Percentiles rank a stretch among this genome's conserved stretches.
These are phyloP conservation scores for Leersia perrieri DNA, from an alignment of 176 grass and related monocot species.

Conservation along the genomic window DNA sequence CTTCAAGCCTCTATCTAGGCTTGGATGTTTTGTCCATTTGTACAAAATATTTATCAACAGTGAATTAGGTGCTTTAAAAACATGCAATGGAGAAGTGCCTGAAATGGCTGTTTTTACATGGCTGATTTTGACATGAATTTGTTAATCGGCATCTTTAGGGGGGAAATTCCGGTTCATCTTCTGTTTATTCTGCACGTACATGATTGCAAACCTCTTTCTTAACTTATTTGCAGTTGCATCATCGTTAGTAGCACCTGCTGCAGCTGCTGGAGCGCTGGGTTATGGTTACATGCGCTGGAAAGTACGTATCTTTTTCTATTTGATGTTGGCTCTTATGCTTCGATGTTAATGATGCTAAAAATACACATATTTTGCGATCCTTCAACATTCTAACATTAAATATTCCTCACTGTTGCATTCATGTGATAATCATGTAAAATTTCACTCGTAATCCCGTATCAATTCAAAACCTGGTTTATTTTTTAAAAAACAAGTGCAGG, in stretches of 20 bases:
- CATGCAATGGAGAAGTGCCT: neutral
- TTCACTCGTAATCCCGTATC: neutral
- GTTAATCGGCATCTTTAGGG: neutral
- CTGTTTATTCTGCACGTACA: neutral
- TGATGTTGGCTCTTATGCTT: neutral
- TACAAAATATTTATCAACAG: neutral
- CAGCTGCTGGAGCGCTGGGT: constrained; percentile 55
- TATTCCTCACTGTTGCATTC: neutral
- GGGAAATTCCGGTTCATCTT: neutral
- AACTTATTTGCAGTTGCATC: constrained; percentile 38
- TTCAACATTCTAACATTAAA: neutral
- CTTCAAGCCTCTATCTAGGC: neutral
- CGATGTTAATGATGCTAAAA: neutral
- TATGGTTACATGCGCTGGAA: constrained; percentile 96
- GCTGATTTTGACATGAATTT: neutral
- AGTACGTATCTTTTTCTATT: constrained; percentile 39
- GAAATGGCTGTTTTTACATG: neutral
- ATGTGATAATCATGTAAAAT: neutral
- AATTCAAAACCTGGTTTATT: too few species aligned
- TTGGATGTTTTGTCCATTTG: neutral
- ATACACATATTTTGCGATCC: neutral
- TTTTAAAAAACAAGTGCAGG: too few species aligned
- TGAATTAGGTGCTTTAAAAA: neutral
- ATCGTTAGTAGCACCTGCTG: constrained; percentile 63
- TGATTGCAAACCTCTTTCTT: neutral